Percentiles rank a stretch among this genome's conserved stretches.
phyloP scores from a whole-genome alignment of 2,329 filamentous ascomycete species.

The Talaromyces albobiverticillius region DNA sequence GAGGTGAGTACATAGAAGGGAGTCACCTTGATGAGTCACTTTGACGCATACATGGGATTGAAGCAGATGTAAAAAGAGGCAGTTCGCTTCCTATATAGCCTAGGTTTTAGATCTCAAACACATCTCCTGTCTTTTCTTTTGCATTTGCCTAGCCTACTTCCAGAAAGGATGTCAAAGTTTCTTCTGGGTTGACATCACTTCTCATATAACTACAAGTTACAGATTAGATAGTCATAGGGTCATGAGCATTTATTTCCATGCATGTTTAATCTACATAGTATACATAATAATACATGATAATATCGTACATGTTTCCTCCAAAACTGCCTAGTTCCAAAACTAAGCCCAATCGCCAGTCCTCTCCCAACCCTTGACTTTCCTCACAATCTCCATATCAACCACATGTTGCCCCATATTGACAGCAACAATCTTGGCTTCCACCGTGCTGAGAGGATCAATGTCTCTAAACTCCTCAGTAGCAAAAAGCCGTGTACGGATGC shows the following conservation, averaged over 20 bases:
- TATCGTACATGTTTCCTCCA: slow-evolving; percentile 8
- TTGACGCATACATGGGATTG: no score
- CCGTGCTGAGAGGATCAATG: slow-evolving; percentile 29
- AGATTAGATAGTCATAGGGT: no score
- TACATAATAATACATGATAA: slow-evolving; percentile 5
- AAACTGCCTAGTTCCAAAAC: background rate
- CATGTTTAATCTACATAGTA: background rate
- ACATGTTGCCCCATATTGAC: slow-evolving; percentile 31
- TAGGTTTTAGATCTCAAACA: no score
- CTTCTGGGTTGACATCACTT: no score
- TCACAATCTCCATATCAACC: slow-evolving; percentile 33
- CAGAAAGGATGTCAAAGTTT: no score
- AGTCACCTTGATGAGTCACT: no score
- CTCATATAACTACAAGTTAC: no score
- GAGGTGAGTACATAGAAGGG: no score
- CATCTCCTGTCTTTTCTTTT: no score
- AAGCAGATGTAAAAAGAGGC: no score
- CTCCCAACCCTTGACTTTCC: slow-evolving; percentile 30
- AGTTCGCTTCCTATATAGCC: no score
- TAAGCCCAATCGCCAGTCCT: slow-evolving; percentile 20
- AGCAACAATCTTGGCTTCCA: slow-evolving; percentile 32
- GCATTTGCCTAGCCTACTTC: no score
- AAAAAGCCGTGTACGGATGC: slow-evolving; percentile 29
- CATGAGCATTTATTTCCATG: background rate
- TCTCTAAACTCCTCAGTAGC: slow-evolving; percentile 24